Base-by-base conservation (phyloP, 441 rosid species). In the Adansonia madagascariensis region DNA sequence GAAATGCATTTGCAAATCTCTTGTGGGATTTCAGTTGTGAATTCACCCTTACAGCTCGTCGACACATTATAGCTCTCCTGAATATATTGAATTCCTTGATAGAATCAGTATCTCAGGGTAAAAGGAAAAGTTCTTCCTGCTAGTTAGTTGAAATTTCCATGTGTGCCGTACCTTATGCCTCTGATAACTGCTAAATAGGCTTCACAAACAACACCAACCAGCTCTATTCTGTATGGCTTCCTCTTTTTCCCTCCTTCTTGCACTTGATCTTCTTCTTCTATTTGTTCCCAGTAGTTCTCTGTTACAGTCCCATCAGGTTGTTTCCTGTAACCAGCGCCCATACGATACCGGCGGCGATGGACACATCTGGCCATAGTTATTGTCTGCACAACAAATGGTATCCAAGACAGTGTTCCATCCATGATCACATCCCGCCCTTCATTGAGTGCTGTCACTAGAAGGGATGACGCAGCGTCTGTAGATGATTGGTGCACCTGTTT, bases 381-480 rank as follows among this genome's bases (percentile, higher is more conserved):
- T 35, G 99, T 95, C 82, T 95, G 99, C 69, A 95, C 94, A 55
- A 95, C 98, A 85, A 95, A 95, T 47, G 99, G 98, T 74, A 88
- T 81, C 99, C 99, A 93, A n/a, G 99, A 95, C 62, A 95, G 95
- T 15, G 99, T 95, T 52, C 99, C 99, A 71, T 95, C 98, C 99
- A 95, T 93, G 62, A 93, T 93, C 77, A 93, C 99, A 24, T 93
- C 99, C 47, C 97, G 81, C 20, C 99, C 99, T 85, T 95, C 99
- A 73, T 93, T 95, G 22, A 95, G 88, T 46, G 99, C 98, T 74
- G 99, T 95, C 85, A 95, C 99, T 20, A 95, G 87, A 27, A 93
- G 97, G 0, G 99, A 95, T 46, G 98, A 92, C 82, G 99, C 99
- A 67, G 98, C 99, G 77, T 95, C 97, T 75, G 99, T 91, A 15